Conservation (phyloP, 148 eudicot genomes). For the Rhododendron kiyosumense region DNA sequence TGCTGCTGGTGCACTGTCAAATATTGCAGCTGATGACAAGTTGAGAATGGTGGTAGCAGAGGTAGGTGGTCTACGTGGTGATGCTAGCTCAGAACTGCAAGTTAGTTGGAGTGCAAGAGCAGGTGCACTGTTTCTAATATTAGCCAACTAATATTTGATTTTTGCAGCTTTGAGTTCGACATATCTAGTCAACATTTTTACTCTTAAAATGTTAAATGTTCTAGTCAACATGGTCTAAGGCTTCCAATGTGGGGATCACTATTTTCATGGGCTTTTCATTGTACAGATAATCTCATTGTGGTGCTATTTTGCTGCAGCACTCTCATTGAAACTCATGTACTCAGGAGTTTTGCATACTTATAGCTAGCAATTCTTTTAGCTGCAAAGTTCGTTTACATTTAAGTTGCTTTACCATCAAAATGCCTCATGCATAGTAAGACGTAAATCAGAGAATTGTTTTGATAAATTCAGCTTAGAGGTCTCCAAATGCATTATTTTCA, state of each 20-base stretch:
- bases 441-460: background rate
- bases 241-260: background rate
- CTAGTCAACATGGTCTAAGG: background rate
- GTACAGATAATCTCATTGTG: background rate
- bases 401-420: background rate
- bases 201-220: background rate
- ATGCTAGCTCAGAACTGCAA: conserved; percentile 77
- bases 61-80: conserved; percentile 80
- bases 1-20: conserved; percentile 93
- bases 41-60: conserved; percentile 87
- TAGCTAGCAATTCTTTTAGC: background rate
- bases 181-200: background rate
- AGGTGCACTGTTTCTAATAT: conserved; percentile 36
- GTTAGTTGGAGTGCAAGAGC: conserved; percentile 91
- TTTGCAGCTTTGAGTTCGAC: background rate
- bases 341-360: background rate
- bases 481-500: background rate
- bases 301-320: background rate
- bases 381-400: background rate
- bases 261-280: background rate
- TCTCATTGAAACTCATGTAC: background rate
- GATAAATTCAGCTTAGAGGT: background rate
- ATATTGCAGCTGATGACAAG: conserved; percentile 90
- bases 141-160: background rate
- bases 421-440: background rate